Base-by-base conservation (phyloP, 108 stramenopile genomes). In the Mayamaea pseudoterrestris region DNA sequence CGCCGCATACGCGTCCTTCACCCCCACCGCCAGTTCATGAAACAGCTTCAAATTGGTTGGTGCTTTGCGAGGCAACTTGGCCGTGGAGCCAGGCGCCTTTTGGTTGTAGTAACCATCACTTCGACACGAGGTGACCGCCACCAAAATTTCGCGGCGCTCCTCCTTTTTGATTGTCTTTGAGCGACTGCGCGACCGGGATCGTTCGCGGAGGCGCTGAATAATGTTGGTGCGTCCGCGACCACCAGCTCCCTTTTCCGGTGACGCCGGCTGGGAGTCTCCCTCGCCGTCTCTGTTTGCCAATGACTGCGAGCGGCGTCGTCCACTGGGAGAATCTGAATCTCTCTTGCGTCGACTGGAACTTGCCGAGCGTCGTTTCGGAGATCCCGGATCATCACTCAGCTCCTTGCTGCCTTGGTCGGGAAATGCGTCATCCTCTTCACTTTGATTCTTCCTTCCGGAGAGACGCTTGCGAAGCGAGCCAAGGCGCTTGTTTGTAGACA, bases 31-130 rank as follows among this genome's bases (percentile, higher is more conserved):
- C 39, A 89, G 60, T 44, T 89, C 87, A 50, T 89, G 87, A 69
- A 89, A 89, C 17, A 73, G 64, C 40, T 89, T 89, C 12, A 89
- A 55, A 14, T 83, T 83, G 16, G 59, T 65, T 2, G 87, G 87
- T 5, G 87, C 87, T 27, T 83, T 69, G 12, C 87, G 63, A 2
- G 87, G 87, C 39, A 89, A 49, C 42, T 81, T 89, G 30, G 73
- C 70, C 7, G 80, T 82, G 21, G 78, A 64, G 0, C 87, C 87
- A 16, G 80, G 87, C 1, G 87, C 82, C 27, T 83, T 80, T 58
- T 84, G 77, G 37, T 83, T 75, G 63, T 89, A 80, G 37, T 89
- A 89, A 5, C 80, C 87, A 50, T 89, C 87, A n/a, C 64, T 67
- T 30, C 80, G 63, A 48, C 87, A 89, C 7, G 81, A 83, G n/a